These are phyloP conservation scores for Bocquillonia castaneifolia DNA, from an alignment of 441 rosid species.

Conservation along the genomic window DNA sequence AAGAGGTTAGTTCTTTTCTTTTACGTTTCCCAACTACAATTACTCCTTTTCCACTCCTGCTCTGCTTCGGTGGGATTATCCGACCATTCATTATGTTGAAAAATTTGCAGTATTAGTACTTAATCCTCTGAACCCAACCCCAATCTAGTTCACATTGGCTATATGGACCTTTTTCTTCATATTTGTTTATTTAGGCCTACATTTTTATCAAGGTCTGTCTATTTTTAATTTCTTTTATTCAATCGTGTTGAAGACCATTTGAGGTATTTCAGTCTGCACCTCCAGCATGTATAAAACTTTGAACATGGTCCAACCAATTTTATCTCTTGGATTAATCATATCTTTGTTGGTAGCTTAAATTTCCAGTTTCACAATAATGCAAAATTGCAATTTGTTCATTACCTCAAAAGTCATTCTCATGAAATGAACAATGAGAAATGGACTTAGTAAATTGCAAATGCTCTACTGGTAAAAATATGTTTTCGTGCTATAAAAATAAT, in stretches of 20 bases:
- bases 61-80: neutral
- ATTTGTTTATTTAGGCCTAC: neutral
- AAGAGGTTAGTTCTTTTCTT: conserved; percentile 43
- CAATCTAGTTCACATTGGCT: neutral
- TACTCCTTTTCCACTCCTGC: too few species aligned
- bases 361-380: neutral
- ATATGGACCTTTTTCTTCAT: neutral
- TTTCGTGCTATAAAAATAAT: neutral
- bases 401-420: conserved; percentile 10
- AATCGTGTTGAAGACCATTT: neutral
- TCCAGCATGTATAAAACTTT: neutral
- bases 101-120: neutral
- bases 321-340: neutral
- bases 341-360: neutral
- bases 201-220: neutral
- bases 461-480: neutral
- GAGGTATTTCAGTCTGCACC: neutral
- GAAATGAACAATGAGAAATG: neutral
- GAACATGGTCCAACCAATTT: neutral
- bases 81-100: neutral
- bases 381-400: neutral
- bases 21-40: too few species aligned
- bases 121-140: neutral
- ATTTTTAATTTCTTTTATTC: neutral
- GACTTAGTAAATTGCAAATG: neutral